Evolutionary conservation across 352 stramenopile species (phyloP).

Genomic region (Pythium aristosporum): DNA sequence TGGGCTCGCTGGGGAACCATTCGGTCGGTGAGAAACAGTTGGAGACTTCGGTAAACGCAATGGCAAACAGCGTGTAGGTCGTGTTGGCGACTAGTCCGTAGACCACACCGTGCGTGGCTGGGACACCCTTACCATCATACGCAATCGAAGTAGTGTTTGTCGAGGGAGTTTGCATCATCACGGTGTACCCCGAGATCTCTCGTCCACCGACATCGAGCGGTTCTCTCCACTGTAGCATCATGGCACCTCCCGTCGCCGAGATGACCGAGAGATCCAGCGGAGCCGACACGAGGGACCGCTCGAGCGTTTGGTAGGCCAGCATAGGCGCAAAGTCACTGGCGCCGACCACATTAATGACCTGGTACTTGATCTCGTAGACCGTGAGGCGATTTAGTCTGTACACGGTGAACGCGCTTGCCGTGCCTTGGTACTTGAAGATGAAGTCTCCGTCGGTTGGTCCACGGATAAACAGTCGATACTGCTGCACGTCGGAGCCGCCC

Average conservation of each 20-base stretch:
- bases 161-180: conserved; percentile 29
- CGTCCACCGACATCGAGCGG: conserved; percentile 53
- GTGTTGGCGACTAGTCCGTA: conserved; percentile 28
- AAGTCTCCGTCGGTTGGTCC: conserved; percentile 28
- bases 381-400: conserved; percentile 37
- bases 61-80: conserved; percentile 24
- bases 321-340: conserved; percentile 36
- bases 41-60: conserved; percentile 25
- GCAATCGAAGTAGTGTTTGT: conserved; percentile 24
- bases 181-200: conserved; percentile 43
- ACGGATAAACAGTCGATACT: conserved; percentile 42
- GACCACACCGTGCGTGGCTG: conserved; percentile 7
- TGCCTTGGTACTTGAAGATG: conserved; percentile 31
- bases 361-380: conserved; percentile 48
- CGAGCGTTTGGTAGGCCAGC: conserved; percentile 31
- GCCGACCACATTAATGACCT: conserved; percentile 47
- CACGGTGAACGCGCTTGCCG: conserved; percentile 23
- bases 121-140: conserved; percentile 43
- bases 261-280: conserved; percentile 33
- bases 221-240: conserved; percentile 45
- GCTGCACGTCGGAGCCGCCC: conserved; percentile 41
- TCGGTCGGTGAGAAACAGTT: conserved; percentile 27
- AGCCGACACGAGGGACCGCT: conserved; percentile 41
- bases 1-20: not conserved
- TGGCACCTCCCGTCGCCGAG: conserved; percentile 40